These are phyloP conservation scores for Ottelia alismoides DNA, from an alignment of 106 monocot genomes.

Conservation along the genomic window DNA sequence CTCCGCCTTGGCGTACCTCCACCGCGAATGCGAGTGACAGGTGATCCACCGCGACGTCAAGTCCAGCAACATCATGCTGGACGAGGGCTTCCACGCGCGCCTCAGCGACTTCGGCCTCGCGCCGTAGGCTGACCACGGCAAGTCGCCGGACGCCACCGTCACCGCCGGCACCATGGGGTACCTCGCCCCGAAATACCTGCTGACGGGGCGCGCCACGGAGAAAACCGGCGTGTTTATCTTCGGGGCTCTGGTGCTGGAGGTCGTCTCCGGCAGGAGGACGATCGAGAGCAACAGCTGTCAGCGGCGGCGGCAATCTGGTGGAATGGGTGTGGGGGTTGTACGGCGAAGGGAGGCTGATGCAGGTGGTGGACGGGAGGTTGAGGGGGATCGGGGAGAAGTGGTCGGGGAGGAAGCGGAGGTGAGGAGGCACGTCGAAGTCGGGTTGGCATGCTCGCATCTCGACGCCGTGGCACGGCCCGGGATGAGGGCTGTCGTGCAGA, in stretches of 20 bases:
- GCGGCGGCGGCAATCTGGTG: slow-evolving; percentile 47
- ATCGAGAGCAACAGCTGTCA: slow-evolving; percentile 44
- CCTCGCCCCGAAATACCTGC: slow-evolving; percentile 86
- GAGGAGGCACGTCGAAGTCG: slow-evolving; percentile 46
- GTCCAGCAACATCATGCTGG: slow-evolving; percentile 96
- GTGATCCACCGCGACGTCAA: slow-evolving; percentile 98
- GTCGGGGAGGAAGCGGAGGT: slow-evolving; percentile 67
- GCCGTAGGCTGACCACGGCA: slow-evolving; percentile 65
- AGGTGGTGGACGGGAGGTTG: slow-evolving; percentile 56
- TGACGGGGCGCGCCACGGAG: slow-evolving; percentile 87
- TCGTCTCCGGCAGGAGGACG: slow-evolving; percentile 58
- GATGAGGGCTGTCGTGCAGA: slow-evolving; percentile 77
- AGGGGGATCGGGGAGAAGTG: no score
- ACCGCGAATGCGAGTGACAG: slow-evolving; percentile 81
- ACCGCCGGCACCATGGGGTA: slow-evolving; percentile 98
- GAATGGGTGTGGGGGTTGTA: slow-evolving; percentile 90
- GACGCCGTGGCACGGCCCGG: slow-evolving; percentile 56
- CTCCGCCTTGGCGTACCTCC: slow-evolving; percentile 91
- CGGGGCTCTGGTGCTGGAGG: slow-evolving; percentile 74
- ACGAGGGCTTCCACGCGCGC: slow-evolving; percentile 68
- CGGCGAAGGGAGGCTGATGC: slow-evolving; percentile 39
- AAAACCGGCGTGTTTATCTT: slow-evolving; percentile 91
- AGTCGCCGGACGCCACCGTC: slow-evolving; percentile 73
- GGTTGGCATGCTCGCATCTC: slow-evolving; percentile 68
- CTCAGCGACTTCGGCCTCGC: slow-evolving; percentile 95